Conservation (phyloP, 2,329 filamentous ascomycete species). For the Ascocoryne sarcoides region DNA sequence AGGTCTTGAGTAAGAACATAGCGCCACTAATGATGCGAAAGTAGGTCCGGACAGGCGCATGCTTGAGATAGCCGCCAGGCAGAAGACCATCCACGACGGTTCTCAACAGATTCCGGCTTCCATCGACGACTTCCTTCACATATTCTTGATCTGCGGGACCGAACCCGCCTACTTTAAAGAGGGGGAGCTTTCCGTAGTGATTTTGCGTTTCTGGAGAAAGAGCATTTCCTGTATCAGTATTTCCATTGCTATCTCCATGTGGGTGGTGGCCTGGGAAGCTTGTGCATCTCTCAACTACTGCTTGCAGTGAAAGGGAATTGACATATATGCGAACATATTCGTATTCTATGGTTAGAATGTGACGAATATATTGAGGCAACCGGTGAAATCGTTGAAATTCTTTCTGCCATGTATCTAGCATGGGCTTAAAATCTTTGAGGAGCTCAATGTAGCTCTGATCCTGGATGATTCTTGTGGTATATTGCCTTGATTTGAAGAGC, state of each 20-base stretch:
- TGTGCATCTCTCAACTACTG: constrained; percentile 87
- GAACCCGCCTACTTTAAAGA: constrained; percentile 55
- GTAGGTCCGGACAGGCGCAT: constrained; percentile 75
- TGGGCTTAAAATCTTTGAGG: constrained; percentile 71
- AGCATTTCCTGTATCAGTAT: constrained; percentile 31
- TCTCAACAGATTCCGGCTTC: constrained; percentile 65
- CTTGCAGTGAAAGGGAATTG: constrained; percentile 88
- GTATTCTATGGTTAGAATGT: constrained; percentile 88
- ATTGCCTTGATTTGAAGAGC: constrained; percentile 77
- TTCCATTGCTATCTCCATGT: constrained; percentile 27
- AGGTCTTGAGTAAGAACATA: constrained; percentile 79
- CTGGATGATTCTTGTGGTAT: constrained; percentile 82
- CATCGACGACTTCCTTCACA: constrained; percentile 68
- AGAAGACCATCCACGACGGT: constrained; percentile 70
- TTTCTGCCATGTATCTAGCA: constrained; percentile 68
- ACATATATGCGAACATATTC: constrained; percentile 92
- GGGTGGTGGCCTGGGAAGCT: constrained; percentile 52
- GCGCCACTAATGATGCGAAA: constrained; percentile 80
- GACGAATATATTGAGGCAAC: constrained; percentile 54
- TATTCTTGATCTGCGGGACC: constrained; percentile 62
- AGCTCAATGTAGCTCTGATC: constrained; percentile 75
- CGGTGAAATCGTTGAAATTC: constrained; percentile 77
- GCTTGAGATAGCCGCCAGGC: constrained; percentile 67
- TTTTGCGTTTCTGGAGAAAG: constrained; percentile 57
- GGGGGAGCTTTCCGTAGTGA: constrained; percentile 54